Base-by-base conservation (phyloP, 2,329 filamentous ascomycete species). In the Macrophomina pseudophaseolina region DNA sequence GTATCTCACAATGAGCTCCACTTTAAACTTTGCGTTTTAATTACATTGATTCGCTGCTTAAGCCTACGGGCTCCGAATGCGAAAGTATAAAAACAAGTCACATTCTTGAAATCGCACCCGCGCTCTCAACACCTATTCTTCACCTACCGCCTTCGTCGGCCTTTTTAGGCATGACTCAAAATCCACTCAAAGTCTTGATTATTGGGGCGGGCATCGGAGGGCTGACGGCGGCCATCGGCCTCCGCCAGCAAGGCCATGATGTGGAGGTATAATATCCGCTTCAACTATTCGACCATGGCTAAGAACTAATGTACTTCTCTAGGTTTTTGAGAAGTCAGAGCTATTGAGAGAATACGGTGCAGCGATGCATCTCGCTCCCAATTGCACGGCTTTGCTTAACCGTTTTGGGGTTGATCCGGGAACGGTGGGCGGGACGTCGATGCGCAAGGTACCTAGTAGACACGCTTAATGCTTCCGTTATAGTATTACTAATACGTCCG, bases 331-430 rank as follows among this genome's bases (percentile, higher is more conserved):
- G 70, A 83, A 86, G 72, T 88, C 86, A 0, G 77, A 78, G 1
- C 83, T 88, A 33, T 82, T 83, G 11, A 83, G 79, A 60, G 87
- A 89, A 74, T 76, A 81, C 1, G 88, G 87, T 0, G 87, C 88
- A 4, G 87, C 87, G 0, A 82, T 90, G 23, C 86, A 90, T 71
- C 73, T 90, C 4, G 83, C 85, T 0, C 87, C 88, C 0, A 91
- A 90, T 70, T 78, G 82, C 1, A 88, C 88, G 72, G 85, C 86
- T 0, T 74, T 90, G 2, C 76, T 90, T 3, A 74, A 76, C 12
- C 75, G 80, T 40, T 74, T 84, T 56, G 82, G 83, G 0, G 69
- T 85, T 1, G 72, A 76, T 58, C 76, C 80, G 0, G 77, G 80
- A 66, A 72, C 73, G 0, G 77, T 77, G 52, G 81, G 81, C 1